A percentile compares a stretch with the other conserved stretches of the same genome.
Conservation (phyloP, 2,329 filamentous ascomycete species). For the Tolypocladium inflatum region DNA sequence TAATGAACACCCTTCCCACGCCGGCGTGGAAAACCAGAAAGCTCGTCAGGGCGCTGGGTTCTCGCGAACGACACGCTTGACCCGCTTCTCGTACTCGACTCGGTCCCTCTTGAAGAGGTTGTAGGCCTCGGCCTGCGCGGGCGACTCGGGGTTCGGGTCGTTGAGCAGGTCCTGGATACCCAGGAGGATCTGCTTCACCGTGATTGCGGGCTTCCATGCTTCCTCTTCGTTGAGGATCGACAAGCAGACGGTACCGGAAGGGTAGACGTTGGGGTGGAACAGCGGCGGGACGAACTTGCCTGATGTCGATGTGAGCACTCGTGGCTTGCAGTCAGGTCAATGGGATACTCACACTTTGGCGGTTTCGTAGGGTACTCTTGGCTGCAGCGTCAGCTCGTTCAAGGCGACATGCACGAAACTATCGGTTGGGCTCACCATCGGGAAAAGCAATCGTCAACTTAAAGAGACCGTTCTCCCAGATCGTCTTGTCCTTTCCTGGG, state of each 20-base stretch:
- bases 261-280: slow-evolving; percentile 98
- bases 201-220: slow-evolving; percentile 97
- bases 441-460: slow-evolving; percentile 90
- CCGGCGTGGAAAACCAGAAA: not conserved
- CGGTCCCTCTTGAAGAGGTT: slow-evolving; percentile 92
- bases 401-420: not conserved
- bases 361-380: slow-evolving; percentile 97
- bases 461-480: slow-evolving; percentile 97
- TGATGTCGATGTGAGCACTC: slow-evolving; percentile 23
- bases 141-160: slow-evolving; percentile 93
- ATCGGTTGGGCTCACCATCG: slow-evolving; percentile 56
- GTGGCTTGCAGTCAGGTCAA: not conserved
- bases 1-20: slow-evolving; percentile 6
- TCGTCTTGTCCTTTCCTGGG: slow-evolving; percentile 90
- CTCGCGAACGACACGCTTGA: slow-evolving; percentile 78
- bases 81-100: slow-evolving; percentile 77
- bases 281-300: slow-evolving; percentile 94
- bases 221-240: slow-evolving; percentile 98
- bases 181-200: slow-evolving; percentile 92
- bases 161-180: slow-evolving; percentile 94
- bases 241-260: slow-evolving; percentile 92
- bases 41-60: slow-evolving; percentile 62
- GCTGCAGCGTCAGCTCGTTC: slow-evolving; percentile 3
- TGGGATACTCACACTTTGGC: slow-evolving; percentile 74
- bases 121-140: slow-evolving; percentile 94